These are phyloP conservation scores for Colletotrichum trifolii DNA, from an alignment of 2,329 filamentous ascomycete species.

Conservation along the genomic window DNA sequence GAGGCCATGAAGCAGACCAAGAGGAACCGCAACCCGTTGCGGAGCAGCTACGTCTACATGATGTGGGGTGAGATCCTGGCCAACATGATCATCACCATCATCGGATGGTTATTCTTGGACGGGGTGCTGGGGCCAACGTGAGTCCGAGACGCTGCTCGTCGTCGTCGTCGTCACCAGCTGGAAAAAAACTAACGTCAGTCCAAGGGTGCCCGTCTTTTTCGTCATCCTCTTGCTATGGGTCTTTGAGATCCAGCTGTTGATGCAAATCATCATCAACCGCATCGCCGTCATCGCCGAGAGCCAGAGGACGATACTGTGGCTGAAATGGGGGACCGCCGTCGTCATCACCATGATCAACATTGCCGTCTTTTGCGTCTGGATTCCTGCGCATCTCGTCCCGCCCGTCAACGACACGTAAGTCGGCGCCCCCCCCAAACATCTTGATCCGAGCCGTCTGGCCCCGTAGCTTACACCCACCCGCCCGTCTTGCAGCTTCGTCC, in stretches of 20 bases:
- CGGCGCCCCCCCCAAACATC: neutral
- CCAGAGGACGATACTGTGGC: constrained; percentile 45
- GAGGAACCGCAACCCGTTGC: constrained; percentile 47
- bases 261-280: constrained; percentile 67
- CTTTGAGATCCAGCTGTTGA: constrained; percentile 60
- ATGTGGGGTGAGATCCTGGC: constrained; percentile 57
- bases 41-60: constrained; percentile 56
- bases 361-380: constrained; percentile 64
- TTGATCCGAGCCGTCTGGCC: neutral
- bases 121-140: constrained; percentile 47
- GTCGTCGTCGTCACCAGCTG: neutral
- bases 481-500: constrained; percentile 44
- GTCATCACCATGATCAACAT: constrained; percentile 63
- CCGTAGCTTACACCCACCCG: neutral
- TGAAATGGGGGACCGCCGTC: constrained; percentile 60
- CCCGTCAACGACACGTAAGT: constrained; percentile 50
- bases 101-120: constrained; percentile 53
- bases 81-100: constrained; percentile 50
- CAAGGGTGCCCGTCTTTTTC: constrained; percentile 46
- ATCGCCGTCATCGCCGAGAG: constrained; percentile 60
- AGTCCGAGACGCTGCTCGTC: neutral
- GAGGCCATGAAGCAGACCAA: constrained; percentile 54
- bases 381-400: constrained; percentile 56
- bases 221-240: constrained; percentile 54
- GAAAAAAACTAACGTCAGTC: neutral